phyloP scores from a whole-genome alignment of 176 grass and related monocot species.

The Aegilops sharonensis region DNA sequence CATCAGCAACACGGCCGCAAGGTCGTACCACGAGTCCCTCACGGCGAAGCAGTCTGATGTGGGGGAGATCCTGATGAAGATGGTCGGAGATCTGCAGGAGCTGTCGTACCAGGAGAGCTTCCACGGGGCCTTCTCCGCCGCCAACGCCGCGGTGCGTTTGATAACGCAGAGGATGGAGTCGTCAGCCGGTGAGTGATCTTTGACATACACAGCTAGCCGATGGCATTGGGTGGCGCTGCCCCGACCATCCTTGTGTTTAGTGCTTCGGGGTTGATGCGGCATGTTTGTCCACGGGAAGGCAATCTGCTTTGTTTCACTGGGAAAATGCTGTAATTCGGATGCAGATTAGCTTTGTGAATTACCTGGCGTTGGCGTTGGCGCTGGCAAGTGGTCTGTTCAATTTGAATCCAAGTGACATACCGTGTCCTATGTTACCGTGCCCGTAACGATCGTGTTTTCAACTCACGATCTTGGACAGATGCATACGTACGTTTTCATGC shows the following conservation, averaged over 20 bases:
- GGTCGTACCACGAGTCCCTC: constrained; percentile 65
- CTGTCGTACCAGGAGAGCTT: constrained; percentile 83
- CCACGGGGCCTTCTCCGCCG: constrained; percentile 76
- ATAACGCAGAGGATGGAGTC: constrained; percentile 62
- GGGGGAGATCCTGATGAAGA: constrained; percentile 78
- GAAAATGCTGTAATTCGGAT: neutral
- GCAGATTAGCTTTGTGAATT: too few relatives aligned
- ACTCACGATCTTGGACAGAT: too few relatives aligned
- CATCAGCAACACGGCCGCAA: constrained; percentile 70
- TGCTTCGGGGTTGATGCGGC: neutral
- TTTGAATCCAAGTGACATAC: too few relatives aligned
- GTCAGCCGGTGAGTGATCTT: neutral
- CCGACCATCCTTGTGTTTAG: neutral
- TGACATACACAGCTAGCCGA: neutral
- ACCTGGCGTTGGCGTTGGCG: too few relatives aligned
- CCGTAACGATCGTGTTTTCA: too few relatives aligned
- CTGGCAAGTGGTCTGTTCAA: too few relatives aligned
- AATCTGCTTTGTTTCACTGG: neutral
- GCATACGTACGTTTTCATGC: too few relatives aligned
- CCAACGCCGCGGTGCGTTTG: constrained; percentile 68
- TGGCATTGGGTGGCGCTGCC: neutral
- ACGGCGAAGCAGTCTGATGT: constrained; percentile 57
- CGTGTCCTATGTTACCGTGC: too few relatives aligned
- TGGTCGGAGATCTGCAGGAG: constrained; percentile 63
- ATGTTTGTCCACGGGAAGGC: neutral